Conservation (phyloP, 176 grass and related monocot genomes). For the Thinopyrum elongatum region DNA sequence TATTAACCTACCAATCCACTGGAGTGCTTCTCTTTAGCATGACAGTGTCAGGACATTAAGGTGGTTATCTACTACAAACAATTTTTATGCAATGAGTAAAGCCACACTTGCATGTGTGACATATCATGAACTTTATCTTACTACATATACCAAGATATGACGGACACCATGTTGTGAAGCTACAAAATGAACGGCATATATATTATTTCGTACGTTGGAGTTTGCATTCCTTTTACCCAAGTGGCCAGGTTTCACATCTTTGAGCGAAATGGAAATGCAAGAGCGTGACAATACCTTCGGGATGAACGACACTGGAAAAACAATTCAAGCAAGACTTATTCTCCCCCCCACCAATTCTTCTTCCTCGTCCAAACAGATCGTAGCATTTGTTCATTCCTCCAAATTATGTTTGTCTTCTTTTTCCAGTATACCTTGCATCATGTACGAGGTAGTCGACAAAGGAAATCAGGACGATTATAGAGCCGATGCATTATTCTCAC, state of each 20-base stretch:
- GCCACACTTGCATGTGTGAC: not conserved
- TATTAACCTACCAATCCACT: too few relatives aligned
- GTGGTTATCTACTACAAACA: not conserved
- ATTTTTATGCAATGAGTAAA: not conserved
- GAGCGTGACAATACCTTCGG: not conserved
- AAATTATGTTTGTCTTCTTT: too few relatives aligned
- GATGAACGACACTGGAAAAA: not conserved
- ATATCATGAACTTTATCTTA: not conserved
- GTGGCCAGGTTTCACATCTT: not conserved
- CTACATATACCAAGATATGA: not conserved
- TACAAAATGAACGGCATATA: not conserved
- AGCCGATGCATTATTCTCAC: too few relatives aligned
- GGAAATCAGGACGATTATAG: too few relatives aligned
- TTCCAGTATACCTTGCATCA: too few relatives aligned
- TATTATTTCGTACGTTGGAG: not conserved
- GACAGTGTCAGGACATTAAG: not conserved
- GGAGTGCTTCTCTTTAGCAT: too few relatives aligned
- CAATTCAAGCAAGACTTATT: too few relatives aligned
- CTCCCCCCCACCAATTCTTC: too few relatives aligned
- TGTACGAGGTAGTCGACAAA: too few relatives aligned
- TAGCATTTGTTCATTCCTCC: too few relatives aligned
- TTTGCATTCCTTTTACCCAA: not conserved
- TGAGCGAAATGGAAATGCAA: not conserved
- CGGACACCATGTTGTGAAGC: not conserved
- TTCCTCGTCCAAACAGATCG: too few relatives aligned